Percentiles rank a stretch among this genome's conserved stretches.
Evolutionary conservation across 306 rosid species (phyloP).

Genomic region (Rosa multiflora): DNA sequence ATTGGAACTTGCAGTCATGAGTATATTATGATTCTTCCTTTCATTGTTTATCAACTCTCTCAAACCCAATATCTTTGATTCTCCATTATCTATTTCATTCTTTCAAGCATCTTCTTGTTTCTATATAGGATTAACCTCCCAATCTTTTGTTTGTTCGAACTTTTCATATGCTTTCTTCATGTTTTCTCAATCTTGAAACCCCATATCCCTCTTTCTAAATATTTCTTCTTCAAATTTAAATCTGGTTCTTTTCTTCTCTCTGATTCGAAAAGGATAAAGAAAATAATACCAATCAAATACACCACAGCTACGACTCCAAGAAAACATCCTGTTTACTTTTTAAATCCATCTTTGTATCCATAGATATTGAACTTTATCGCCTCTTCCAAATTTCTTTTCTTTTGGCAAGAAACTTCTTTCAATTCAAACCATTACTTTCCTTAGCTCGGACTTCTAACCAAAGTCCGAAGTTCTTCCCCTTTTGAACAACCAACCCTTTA

Average conservation of each 20-base stretch:
- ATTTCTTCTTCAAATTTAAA: background rate
- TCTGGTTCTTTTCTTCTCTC: constrained; percentile 3
- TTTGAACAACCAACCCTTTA: background rate
- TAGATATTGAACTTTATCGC: background rate
- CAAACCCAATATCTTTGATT: background rate
- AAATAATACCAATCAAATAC: background rate
- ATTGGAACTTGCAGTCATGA: background rate
- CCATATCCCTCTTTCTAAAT: background rate
- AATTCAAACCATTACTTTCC: background rate
- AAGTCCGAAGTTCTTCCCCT: background rate
- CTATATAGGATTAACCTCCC: background rate
- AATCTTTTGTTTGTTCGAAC: background rate
- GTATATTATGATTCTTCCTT: background rate
- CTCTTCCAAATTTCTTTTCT: background rate
- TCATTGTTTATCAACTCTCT: background rate
- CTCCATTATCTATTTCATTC: background rate
- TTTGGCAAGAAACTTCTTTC: background rate
- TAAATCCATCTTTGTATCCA: background rate
- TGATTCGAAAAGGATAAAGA: background rate
- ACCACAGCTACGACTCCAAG: background rate
- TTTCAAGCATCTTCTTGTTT: background rate
- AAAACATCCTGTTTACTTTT: background rate
- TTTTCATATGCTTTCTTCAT: background rate
- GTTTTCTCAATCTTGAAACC: background rate
- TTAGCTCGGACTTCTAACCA: background rate